Percentiles rank a stretch among this genome's conserved stretches.
Evolutionary conservation across 306 rosid species (phyloP).

Genomic region (Parietaria judaica): DNA sequence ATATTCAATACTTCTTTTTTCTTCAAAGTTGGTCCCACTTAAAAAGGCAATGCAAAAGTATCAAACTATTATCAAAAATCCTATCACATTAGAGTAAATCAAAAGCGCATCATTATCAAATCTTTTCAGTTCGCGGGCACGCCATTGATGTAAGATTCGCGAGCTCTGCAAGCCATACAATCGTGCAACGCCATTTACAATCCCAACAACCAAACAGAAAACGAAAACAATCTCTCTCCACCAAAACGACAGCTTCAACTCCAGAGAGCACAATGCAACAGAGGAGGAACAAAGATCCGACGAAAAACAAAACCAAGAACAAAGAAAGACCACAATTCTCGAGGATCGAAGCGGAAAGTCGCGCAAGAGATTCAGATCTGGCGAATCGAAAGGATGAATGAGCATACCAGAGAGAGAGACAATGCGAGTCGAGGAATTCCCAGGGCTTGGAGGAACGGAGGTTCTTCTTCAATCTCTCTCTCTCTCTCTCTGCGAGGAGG

Average conservation of each 20-base stretch:
- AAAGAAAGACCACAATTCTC: not conserved
- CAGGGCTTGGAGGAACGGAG: not conserved
- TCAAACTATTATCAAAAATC: not conserved
- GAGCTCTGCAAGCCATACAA: no score
- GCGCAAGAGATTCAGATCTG: conserved; percentile 33
- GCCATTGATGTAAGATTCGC: no score
- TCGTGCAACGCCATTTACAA: not conserved
- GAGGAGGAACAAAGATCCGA: not conserved
- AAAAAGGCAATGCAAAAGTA: not conserved
- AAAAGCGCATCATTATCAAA: conserved; percentile 2
- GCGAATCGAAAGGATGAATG: not conserved
- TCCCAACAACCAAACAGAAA: not conserved
- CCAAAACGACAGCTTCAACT: not conserved
- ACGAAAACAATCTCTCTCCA: not conserved
- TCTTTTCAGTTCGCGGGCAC: no score
- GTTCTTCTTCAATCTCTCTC: not conserved
- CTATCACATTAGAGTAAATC: no score
- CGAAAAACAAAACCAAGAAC: not conserved
- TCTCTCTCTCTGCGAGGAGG: not conserved
- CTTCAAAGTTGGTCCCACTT: conserved; percentile 3
- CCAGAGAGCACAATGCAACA: conserved; percentile 2
- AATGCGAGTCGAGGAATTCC: conserved; percentile 29
- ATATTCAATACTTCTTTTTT: not conserved
- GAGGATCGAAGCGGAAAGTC: not conserved
- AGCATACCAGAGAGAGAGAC: conserved; percentile 13